phyloP scores from a whole-genome alignment of 768 basidiomycete species.

The Cyclocybe cylindracea region DNA sequence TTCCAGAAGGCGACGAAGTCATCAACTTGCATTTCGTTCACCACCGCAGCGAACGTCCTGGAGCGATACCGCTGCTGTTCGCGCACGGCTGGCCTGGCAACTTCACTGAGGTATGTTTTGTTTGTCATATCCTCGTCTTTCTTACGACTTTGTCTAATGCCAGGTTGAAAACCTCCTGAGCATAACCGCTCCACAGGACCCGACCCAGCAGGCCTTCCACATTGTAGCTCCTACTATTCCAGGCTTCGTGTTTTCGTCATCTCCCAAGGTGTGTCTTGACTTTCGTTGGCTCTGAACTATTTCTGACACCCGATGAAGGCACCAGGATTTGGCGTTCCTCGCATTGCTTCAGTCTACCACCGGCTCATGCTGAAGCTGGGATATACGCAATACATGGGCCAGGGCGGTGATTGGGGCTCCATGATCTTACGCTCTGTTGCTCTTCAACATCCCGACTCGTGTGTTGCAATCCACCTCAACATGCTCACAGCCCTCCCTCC shows the following conservation, averaged over 20 bases:
- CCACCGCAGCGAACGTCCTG: slow-evolving; percentile 35
- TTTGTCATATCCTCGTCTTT: background rate
- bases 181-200: slow-evolving; percentile 27
- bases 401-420: slow-evolving; percentile 37
- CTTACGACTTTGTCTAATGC: background rate
- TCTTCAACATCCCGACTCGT: slow-evolving; percentile 22
- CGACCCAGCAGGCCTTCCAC: slow-evolving; percentile 32
- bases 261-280: slow-evolving; percentile 23
- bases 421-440: slow-evolving; percentile 29
- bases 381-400: slow-evolving; percentile 29
- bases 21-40: slow-evolving; percentile 58
- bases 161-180: slow-evolving; percentile 29
- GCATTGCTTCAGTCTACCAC: slow-evolving; percentile 30
- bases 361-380: slow-evolving; percentile 32
- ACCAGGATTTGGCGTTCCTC: slow-evolving; percentile 23
- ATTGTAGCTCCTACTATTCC: slow-evolving; percentile 33
- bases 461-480: slow-evolving; percentile 30
- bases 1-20: slow-evolving; percentile 43
- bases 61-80: slow-evolving; percentile 55
- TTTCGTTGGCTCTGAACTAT: background rate
- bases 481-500: slow-evolving; percentile 25
- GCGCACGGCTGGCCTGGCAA: slow-evolving; percentile 54
- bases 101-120: slow-evolving; percentile 30
- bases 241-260: slow-evolving; percentile 33
- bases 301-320: slow-evolving; percentile 12